A percentile compares a stretch with the other conserved stretches of the same genome.
Evolutionary conservation across 1,284 basidiomycete species (phyloP).

Genomic region (Prillingera fragicola): DNA sequence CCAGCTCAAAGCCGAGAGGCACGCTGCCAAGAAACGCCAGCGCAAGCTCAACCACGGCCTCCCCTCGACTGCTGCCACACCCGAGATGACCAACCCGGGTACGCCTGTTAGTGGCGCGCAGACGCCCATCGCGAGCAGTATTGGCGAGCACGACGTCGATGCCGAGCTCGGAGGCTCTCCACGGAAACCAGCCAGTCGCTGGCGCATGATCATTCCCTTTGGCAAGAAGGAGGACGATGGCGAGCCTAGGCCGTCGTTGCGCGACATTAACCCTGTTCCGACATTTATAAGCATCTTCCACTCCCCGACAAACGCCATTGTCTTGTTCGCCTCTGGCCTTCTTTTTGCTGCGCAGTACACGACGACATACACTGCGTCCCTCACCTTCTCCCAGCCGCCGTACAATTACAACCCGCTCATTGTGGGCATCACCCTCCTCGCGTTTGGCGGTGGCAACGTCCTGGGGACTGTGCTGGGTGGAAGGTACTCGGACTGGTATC

Average conservation of each 20-base stretch:
- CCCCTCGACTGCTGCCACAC: constrained; percentile 27
- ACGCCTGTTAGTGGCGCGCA: constrained; percentile 3
- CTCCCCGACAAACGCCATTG: constrained; percentile 61
- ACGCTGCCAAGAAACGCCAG: constrained; percentile 25
- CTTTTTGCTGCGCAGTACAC: constrained; percentile 69
- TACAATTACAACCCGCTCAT: constrained; percentile 67
- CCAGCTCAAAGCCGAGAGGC: constrained; percentile 27
- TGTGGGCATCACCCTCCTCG: constrained; percentile 68
- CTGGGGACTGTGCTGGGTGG: constrained; percentile 69
- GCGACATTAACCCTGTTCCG: constrained; percentile 66
- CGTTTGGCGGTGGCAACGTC: constrained; percentile 65
- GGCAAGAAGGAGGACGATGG: constrained; percentile 17
- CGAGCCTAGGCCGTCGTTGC: constrained; percentile 57
- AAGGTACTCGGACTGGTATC: constrained; percentile 64
- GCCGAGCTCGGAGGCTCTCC: neutral
- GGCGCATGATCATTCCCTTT: too few relatives aligned
- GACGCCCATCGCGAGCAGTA: constrained; percentile 1
- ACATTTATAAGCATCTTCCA: constrained; percentile 58
- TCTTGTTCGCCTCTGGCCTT: constrained; percentile 61
- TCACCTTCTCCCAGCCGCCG: constrained; percentile 53
- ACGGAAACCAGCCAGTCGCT: too few relatives aligned
- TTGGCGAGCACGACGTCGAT: neutral
- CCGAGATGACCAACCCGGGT: constrained; percentile 17
- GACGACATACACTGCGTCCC: constrained; percentile 62
- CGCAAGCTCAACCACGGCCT: constrained; percentile 26